These are phyloP conservation scores for Peniophora sp. DNA, from an alignment of 1,284 basidiomycete species.

Conservation along the genomic window DNA sequence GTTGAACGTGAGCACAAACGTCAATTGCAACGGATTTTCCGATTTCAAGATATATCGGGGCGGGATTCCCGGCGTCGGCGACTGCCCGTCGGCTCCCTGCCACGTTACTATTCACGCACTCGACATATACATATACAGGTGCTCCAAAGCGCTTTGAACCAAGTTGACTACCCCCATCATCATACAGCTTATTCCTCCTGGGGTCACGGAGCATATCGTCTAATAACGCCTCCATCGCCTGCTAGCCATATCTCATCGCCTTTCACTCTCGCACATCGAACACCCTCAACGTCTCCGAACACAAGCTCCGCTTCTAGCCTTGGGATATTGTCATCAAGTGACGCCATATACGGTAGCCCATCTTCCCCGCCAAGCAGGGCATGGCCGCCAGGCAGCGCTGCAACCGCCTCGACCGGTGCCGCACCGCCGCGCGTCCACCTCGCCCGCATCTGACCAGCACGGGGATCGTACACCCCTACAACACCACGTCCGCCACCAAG, in stretches of 20 bases:
- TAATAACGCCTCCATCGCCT: constrained; percentile 51
- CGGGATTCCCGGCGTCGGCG: too few relatives aligned
- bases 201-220: constrained; percentile 28
- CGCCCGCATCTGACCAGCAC: constrained; percentile 22
- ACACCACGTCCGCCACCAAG: constrained; percentile 61
- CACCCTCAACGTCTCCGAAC: constrained; percentile 45
- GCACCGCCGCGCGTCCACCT: constrained; percentile 42
- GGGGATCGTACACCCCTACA: constrained; percentile 49
- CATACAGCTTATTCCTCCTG: not conserved
- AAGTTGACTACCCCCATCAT: too few relatives aligned
- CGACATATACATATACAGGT: too few relatives aligned
- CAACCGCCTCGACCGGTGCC: constrained; percentile 43
- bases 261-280: constrained; percentile 27
- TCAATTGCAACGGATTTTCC: too few relatives aligned
- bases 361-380: constrained; percentile 37
- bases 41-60: too few relatives aligned
- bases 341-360: constrained; percentile 47
- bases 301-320: constrained; percentile 34
- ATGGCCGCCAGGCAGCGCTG: constrained; percentile 19
- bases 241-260: constrained; percentile 45
- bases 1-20: too few relatives aligned
- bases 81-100: too few relatives aligned
- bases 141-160: too few relatives aligned
- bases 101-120: too few relatives aligned
- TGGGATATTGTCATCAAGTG: constrained; percentile 28